A percentile compares a stretch with the other conserved stretches of the same genome.
Evolutionary conservation across 345 rosid genomes (phyloP).

Genomic region (Microthlaspi erraticum): DNA sequence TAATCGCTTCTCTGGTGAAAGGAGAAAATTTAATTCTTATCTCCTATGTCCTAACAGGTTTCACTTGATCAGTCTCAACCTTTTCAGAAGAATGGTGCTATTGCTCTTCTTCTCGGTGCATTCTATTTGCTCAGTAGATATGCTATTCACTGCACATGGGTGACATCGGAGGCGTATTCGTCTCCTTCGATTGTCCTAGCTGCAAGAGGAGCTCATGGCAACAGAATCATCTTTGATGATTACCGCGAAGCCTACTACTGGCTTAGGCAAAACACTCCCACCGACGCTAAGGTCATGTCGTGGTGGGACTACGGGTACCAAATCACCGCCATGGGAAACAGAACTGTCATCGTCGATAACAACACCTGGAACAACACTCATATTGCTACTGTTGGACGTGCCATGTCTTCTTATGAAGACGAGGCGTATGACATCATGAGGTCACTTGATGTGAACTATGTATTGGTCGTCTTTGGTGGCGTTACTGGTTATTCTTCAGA

Average conservation of each 20-base stretch:
- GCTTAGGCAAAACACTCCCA: conserved; percentile 97
- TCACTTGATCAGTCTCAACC: conserved; percentile 95
- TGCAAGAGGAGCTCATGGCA: conserved; percentile 99
- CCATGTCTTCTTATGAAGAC: conserved; percentile 97
- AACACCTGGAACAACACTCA: conserved; percentile 99
- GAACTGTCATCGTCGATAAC: conserved; percentile 98
- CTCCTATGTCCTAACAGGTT: conserved; percentile 54
- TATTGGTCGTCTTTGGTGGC: conserved; percentile 96
- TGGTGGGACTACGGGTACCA: conserved; percentile 99
- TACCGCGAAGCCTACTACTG: conserved; percentile 99
- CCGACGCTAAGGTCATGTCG: conserved; percentile 97
- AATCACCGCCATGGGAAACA: conserved; percentile 99
- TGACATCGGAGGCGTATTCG: conserved; percentile 98
- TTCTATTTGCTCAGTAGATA: conserved; percentile 91
- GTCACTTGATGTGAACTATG: conserved; percentile 96
- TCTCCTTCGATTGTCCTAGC: conserved; percentile 98
- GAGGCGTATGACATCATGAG: conserved; percentile 96
- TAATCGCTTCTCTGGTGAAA: conserved; percentile 6
- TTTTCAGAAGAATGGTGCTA: conserved; percentile 85
- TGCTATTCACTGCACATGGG: conserved; percentile 97
- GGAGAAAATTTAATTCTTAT: conserved; percentile 5
- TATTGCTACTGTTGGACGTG: conserved; percentile 99
- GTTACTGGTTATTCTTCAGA: conserved; percentile 99
- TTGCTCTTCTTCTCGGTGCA: conserved; percentile 82
- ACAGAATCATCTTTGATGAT: conserved; percentile 92